Evolutionary conservation across 169 alveolate species (phyloP), one percentile per base, ranked within the genome.

Genomic region (Plasmodium malariae): DNA sequence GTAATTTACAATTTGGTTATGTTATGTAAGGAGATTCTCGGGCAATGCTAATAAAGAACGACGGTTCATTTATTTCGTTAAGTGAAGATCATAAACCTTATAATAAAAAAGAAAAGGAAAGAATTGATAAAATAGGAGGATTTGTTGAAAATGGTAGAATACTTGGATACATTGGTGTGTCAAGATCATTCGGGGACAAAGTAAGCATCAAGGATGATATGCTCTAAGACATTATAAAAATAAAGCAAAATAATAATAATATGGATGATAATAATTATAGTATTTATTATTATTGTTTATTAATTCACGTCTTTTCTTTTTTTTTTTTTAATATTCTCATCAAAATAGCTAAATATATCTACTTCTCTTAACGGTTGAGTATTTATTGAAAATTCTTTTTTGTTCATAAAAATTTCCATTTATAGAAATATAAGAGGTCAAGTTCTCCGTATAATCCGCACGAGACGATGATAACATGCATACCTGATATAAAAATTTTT

Each of bases 121-220:
- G 89, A 40, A 78, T 78, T 36, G 65, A 78, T 68, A 78, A 78
- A 78, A 55, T 65, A 21, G 89, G 89, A 1, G 89, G 89, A 3
- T 78, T 78, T 48, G 89, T 78, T 37, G 89, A 62, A 26, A 78
- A 78, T 78, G 89, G 89, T 24, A 60, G 89, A 68, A 65, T 78
- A 78, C 89, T 78, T 37, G 89, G 89, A 3, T 78, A 78, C 40
- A 78, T 78, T 36, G 89, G 89, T 7, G 89, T 78, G n/a, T 78
- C 89, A 21, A 62, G 89, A 62, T 78, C 89, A 28, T 78, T 78
- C 43, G 89, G 89, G 40, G 89, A 78, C 45, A 78, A 78, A 63
- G 89, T 78, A 62, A 48, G 49, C 19, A 24, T 12, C 36, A 60
- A 40, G 24, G 34, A n/a, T n/a, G n/a, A n/a, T n/a, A n/a, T n/a